These are phyloP conservation scores for Solanum chiquidenum DNA, from an alignment of 257 asterid species.

Conservation along the genomic window DNA sequence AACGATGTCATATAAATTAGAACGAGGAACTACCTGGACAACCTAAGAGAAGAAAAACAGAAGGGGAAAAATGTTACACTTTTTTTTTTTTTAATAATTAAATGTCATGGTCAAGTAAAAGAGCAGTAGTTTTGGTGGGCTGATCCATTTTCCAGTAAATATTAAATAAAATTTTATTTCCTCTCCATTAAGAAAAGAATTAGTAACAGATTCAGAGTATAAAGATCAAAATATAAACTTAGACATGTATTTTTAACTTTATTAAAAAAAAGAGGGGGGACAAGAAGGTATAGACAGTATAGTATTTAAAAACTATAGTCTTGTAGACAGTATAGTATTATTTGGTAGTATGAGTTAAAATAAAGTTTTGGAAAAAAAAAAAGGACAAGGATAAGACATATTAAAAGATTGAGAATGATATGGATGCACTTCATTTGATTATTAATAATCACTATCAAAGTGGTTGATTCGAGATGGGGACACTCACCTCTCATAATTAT, in stretches of 20 bases:
- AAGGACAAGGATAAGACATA: not conserved
- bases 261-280: not conserved
- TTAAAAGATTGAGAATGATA: not conserved
- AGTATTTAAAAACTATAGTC: not conserved
- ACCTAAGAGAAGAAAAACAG: not conserved
- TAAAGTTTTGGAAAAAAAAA: not conserved
- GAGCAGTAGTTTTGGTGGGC: not conserved
- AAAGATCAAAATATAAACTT: not conserved
- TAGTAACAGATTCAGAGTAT: not conserved
- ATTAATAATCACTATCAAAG: constrained; percentile 3
- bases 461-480: not conserved
- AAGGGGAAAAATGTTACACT: not conserved
- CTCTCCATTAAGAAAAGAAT: not conserved
- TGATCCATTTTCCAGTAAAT: not conserved
- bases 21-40: not conserved
- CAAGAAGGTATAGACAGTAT: not conserved
- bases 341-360: not conserved
- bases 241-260: not conserved
- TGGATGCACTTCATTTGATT: constrained; percentile 10
- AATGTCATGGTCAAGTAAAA: not conserved
- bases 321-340: not conserved
- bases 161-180: not conserved
- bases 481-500: not conserved
- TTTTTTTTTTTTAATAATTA: not conserved
- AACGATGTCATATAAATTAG: too few species aligned